These are phyloP conservation scores for Fraxinus quadrangulata DNA, from an alignment of 257 asterid genomes.

Conservation along the genomic window DNA sequence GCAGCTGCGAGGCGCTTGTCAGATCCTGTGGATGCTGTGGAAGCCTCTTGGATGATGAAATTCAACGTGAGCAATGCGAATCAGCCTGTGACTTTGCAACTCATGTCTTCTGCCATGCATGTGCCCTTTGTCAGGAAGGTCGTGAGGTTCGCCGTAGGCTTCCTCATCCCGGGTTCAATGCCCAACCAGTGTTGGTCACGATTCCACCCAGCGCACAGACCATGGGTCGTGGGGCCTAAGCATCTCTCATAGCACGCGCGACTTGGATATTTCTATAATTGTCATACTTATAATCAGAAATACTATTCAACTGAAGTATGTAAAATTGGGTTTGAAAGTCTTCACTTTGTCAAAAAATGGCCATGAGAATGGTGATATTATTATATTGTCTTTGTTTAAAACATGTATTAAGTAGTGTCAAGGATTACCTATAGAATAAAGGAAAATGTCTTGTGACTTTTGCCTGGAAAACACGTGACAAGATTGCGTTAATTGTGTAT, in stretches of 20 bases:
- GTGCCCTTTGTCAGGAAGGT: conserved; percentile 97
- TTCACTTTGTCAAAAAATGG: background rate
- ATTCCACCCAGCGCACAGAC: conserved; percentile 76
- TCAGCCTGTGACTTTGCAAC: conserved; percentile 79
- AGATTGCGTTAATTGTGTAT: too few species aligned
- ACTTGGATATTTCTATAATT: background rate
- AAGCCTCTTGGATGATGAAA: conserved; percentile 60
- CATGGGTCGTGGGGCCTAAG: conserved; percentile 67
- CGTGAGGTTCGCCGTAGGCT: conserved; percentile 97
- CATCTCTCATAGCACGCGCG: background rate
- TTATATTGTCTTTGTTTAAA: background rate
- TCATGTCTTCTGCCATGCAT: conserved; percentile 79
- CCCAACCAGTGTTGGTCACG: conserved; percentile 66
- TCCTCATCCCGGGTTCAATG: conserved; percentile 75
- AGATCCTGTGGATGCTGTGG: conserved; percentile 79
- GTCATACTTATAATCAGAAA: background rate
- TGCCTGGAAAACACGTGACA: too few species aligned
- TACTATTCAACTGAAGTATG: background rate
- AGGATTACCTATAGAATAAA: too few species aligned
- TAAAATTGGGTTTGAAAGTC: background rate
- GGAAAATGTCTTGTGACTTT: too few species aligned
- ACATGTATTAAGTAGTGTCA: too few species aligned
- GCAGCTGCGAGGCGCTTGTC: conserved; percentile 76
- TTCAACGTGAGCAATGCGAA: conserved; percentile 80
- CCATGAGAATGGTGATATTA: background rate